Conservation (phyloP, 257 asterid genomes). For the Paulownia fortunei region DNA sequence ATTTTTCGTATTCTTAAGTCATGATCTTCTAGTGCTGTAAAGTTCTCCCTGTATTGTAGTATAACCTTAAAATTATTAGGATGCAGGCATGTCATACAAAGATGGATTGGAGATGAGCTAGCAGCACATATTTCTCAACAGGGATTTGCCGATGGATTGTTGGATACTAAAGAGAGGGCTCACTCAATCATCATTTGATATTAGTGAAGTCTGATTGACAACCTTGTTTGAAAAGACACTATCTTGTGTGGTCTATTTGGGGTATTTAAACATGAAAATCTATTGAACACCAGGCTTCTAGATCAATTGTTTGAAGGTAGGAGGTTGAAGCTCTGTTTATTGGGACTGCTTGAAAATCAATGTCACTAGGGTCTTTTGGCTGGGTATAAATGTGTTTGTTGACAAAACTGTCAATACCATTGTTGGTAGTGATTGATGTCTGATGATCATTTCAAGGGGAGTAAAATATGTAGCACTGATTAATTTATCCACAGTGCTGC, state of each 20-base stretch:
- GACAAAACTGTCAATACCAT: not conserved
- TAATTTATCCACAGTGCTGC: no score
- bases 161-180: not conserved
- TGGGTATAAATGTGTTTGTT: not conserved
- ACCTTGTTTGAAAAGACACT: not conserved
- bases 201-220: not conserved
- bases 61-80: not conserved
- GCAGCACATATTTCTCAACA: no score
- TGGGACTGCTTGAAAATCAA: not conserved
- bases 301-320: not conserved
- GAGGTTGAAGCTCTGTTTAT: not conserved
- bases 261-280: not conserved
- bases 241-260: not conserved
- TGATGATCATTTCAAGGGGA: no score
- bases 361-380: not conserved
- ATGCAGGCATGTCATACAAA: not conserved
- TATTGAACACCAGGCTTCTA: not conserved
- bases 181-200: not conserved
- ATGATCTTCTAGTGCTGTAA: not conserved
- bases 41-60: not conserved
- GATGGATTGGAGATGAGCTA: not conserved
- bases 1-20: not conserved
- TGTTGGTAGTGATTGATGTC: not conserved
- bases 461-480: not conserved
- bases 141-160: no score